phyloP scores from a whole-genome alignment of 139 green algal species.

The Chlorella ohadii region DNA sequence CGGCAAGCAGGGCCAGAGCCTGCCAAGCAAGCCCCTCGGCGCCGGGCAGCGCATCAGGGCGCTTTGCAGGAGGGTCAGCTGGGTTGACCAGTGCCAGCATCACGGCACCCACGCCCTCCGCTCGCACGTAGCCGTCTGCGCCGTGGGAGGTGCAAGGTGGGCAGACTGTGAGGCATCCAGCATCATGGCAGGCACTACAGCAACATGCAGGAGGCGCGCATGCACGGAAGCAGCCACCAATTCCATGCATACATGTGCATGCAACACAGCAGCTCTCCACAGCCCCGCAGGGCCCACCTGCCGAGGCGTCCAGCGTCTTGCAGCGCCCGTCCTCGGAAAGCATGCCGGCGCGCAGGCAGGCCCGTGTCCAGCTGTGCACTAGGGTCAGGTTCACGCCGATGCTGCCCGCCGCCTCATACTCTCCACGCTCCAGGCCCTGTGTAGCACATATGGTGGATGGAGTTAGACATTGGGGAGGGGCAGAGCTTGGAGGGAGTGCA shows the following conservation, averaged over 20 bases:
- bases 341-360: conserved; percentile 57
- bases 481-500: too few relatives aligned
- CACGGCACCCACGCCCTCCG: conserved; percentile 58
- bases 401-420: conserved; percentile 59
- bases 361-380: conserved; percentile 71
- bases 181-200: too few relatives aligned
- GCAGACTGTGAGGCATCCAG: too few relatives aligned
- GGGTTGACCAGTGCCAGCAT: conserved; percentile 27
- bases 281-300: conserved; percentile 45
- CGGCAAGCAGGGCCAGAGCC: conserved; percentile 51
- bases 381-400: conserved; percentile 83
- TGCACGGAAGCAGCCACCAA: too few relatives aligned
- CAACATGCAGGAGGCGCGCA: too few relatives aligned
- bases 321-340: conserved; percentile 83
- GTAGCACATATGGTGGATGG: neutral
- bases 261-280: neutral
- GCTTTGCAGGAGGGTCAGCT: neutral
- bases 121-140: conserved; percentile 85
- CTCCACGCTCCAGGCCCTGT: conserved; percentile 27
- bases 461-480: neutral
- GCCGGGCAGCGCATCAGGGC: too few relatives aligned
- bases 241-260: too few relatives aligned
- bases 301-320: conserved; percentile 86
- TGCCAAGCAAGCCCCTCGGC: conserved; percentile 30
- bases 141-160: neutral